Conservation (phyloP, 257 asterid genomes). For the Mitragyna speciosa region DNA sequence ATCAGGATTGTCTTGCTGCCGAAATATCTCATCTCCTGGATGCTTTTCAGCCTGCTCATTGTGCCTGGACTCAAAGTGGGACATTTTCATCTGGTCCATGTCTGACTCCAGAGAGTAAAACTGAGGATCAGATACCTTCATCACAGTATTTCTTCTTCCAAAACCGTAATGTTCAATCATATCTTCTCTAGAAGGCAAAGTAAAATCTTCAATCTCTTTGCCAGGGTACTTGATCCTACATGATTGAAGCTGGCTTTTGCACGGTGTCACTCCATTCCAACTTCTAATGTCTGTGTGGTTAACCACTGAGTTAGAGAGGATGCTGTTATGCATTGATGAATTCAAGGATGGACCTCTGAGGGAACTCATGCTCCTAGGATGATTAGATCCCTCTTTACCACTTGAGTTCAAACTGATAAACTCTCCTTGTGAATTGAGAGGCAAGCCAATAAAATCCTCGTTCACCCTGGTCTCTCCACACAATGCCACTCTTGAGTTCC, state of each 20-base stretch:
- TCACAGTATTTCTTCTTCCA: slow-evolving; percentile 24
- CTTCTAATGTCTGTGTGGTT: slow-evolving; percentile 29
- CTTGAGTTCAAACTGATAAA: slow-evolving; percentile 42
- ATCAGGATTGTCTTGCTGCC: slow-evolving; percentile 25
- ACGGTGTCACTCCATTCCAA: slow-evolving; percentile 30
- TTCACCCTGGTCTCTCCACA: slow-evolving; percentile 29
- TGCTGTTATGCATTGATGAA: slow-evolving; percentile 28
- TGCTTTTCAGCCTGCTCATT: slow-evolving; percentile 30
- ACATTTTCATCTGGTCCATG: slow-evolving; percentile 12
- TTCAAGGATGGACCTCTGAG: slow-evolving; percentile 28
- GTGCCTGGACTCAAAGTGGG: slow-evolving; percentile 28
- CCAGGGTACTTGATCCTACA: slow-evolving; percentile 30
- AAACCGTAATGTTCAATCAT: slow-evolving; percentile 29
- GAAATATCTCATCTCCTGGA: slow-evolving; percentile 34
- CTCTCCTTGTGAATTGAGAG: slow-evolving; percentile 75
- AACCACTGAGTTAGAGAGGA: slow-evolving; percentile 18
- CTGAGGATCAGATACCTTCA: slow-evolving; percentile 25
- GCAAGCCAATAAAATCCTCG: slow-evolving; percentile 52
- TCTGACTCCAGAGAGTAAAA: slow-evolving; percentile 25
- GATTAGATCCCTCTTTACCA: slow-evolving; percentile 34
- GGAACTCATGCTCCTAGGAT: slow-evolving; percentile 31
- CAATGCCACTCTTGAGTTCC: slow-evolving; percentile 27
- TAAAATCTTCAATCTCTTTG: slow-evolving; percentile 30
- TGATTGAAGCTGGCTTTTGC: slow-evolving; percentile 33
- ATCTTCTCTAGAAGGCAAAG: slow-evolving; percentile 42